A percentile compares a stretch with the other conserved stretches of the same genome.
phyloP scores from a whole-genome alignment of 2,329 filamentous ascomycete genomes.

The Leptosphaerulina australis region DNA sequence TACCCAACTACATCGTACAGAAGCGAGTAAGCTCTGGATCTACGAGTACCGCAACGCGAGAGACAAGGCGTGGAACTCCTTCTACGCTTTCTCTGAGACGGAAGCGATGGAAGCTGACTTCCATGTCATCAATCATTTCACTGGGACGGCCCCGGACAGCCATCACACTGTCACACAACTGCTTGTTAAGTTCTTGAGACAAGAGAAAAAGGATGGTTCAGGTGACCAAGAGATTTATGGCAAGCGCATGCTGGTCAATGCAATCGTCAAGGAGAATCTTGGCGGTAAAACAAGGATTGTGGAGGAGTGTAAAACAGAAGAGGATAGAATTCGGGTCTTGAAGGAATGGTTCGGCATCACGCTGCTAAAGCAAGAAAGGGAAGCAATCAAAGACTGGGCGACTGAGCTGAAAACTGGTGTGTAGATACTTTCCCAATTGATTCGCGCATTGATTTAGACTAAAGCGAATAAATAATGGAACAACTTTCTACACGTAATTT shows the following conservation, averaged over 20 bases:
- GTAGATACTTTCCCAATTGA: background rate
- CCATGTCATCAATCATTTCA: slow-evolving; percentile 50
- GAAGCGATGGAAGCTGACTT: slow-evolving; percentile 51
- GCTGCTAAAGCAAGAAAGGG: slow-evolving; percentile 45
- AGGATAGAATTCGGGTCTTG: slow-evolving; percentile 48
- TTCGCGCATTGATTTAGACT: background rate
- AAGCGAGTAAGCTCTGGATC: slow-evolving; percentile 62
- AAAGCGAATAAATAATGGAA: too few relatives aligned
- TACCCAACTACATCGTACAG: slow-evolving; percentile 47
- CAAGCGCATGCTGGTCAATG: slow-evolving; percentile 51
- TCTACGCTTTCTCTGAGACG: slow-evolving; percentile 51
- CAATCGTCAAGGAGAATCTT: slow-evolving; percentile 53
- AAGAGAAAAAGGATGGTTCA: slow-evolving; percentile 38
- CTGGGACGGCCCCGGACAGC: slow-evolving; percentile 37
- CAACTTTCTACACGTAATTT: too few relatives aligned
- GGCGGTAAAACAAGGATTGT: slow-evolving; percentile 50
- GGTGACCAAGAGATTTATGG: slow-evolving; percentile 42
- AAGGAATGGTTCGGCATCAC: slow-evolving; percentile 50
- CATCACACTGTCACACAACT: slow-evolving; percentile 44
- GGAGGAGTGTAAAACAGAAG: slow-evolving; percentile 48
- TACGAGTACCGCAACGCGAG: slow-evolving; percentile 61
- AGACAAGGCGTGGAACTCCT: slow-evolving; percentile 49
- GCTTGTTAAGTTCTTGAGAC: slow-evolving; percentile 49
- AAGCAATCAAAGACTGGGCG: slow-evolving; percentile 40
- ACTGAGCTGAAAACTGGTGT: slow-evolving; percentile 28